Evolutionary conservation across 75 land plant species (phyloP).

Genomic region (Selaginella tamariscina): DNA sequence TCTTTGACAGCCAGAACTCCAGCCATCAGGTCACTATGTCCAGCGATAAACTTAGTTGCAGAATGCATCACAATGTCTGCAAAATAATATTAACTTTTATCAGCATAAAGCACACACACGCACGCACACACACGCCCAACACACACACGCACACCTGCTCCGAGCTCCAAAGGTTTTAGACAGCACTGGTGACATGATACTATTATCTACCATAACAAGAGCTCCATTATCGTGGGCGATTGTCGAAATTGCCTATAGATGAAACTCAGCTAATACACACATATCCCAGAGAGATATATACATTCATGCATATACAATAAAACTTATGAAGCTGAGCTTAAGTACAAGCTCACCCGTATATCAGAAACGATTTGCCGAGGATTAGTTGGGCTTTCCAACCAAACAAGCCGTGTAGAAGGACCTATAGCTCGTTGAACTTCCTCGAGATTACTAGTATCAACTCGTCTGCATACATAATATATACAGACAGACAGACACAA

Average conservation of each 20-base stretch:
- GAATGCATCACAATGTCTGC: slow-evolving; percentile 99
- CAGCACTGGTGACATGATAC: slow-evolving; percentile 93
- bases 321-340: neutral
- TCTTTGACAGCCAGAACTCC: slow-evolving; percentile 90
- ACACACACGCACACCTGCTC: slow-evolving; percentile 53
- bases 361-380: slow-evolving; percentile 81
- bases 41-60: slow-evolving; percentile 90
- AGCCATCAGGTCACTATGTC: slow-evolving; percentile 99
- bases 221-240: slow-evolving; percentile 82
- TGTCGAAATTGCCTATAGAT: slow-evolving; percentile 55
- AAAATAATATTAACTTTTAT: slow-evolving; percentile 5
- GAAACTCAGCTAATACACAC: too few relatives aligned
- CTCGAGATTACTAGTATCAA: slow-evolving; percentile 55
- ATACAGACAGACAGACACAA: too few relatives aligned
- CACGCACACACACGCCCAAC: neutral
- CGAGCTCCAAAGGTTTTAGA: slow-evolving; percentile 83
- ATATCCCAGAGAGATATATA: too few relatives aligned
- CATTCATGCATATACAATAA: too few relatives aligned
- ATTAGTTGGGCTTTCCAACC: slow-evolving; percentile 97
- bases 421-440: slow-evolving; percentile 68
- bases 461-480: slow-evolving; percentile 38
- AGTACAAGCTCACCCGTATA: slow-evolving; percentile 41
- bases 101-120: neutral
- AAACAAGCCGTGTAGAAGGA: slow-evolving; percentile 68
- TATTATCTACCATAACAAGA: slow-evolving; percentile 84